Conservation (phyloP, 2,329 filamentous ascomycete genomes). For the Zasmidium cellare region DNA sequence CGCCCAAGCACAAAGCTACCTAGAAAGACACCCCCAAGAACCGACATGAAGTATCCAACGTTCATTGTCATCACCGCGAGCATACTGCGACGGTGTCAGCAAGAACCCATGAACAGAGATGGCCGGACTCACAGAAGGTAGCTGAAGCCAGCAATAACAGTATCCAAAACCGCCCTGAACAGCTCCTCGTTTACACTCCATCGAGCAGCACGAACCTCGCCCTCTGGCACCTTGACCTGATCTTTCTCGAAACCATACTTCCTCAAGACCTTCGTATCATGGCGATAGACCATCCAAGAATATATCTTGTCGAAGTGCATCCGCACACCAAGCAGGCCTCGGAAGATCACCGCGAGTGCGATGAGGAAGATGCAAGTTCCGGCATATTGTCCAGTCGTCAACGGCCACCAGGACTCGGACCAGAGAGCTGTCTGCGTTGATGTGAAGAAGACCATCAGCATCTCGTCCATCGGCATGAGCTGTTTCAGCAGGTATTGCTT, state of each 20-base stretch:
- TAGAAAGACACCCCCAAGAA: constrained; percentile 72
- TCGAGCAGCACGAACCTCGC: constrained; percentile 49
- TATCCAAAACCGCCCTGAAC: constrained; percentile 66
- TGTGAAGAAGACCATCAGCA: constrained; percentile 64
- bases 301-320: constrained; percentile 8
- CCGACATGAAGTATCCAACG: constrained; percentile 75
- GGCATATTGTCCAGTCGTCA: constrained; percentile 68
- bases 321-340: constrained; percentile 43
- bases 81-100: constrained; percentile 61
- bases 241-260: neutral
- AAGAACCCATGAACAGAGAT: neutral
- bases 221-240: constrained; percentile 9
- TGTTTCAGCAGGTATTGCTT: neutral
- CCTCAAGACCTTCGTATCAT: neutral
- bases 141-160: constrained; percentile 69
- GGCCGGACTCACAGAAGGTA: constrained; percentile 77
- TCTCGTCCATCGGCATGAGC: constrained; percentile 38
- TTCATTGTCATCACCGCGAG: constrained; percentile 87
- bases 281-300: neutral
- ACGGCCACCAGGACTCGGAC: constrained; percentile 70
- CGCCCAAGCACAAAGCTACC: constrained; percentile 49
- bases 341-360: constrained; percentile 67
- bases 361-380: too few species aligned
- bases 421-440: constrained; percentile 61
- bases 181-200: constrained; percentile 79